These are phyloP conservation scores for Phytophthora aleatoria DNA, from an alignment of 352 stramenopile species.

Conservation along the genomic window DNA sequence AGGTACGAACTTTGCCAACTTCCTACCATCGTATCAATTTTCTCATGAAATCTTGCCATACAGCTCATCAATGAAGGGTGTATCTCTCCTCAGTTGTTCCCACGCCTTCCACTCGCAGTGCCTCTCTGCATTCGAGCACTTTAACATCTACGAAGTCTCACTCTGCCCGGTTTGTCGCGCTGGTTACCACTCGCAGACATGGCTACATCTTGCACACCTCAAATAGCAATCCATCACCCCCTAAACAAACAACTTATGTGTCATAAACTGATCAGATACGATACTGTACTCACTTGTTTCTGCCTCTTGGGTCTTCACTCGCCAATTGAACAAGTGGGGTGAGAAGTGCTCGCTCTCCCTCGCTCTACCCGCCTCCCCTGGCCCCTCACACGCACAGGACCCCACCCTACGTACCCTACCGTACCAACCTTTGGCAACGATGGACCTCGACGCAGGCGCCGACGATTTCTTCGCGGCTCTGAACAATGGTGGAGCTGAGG, in stretches of 20 bases:
- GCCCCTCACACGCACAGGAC: conserved; percentile 11
- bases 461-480: conserved; percentile 86
- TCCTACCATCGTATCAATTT: background rate
- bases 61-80: conserved; percentile 42
- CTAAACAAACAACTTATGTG: conserved; percentile 1
- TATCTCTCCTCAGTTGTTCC: conserved; percentile 75
- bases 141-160: conserved; percentile 86
- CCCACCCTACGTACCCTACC: conserved; percentile 1
- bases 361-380: conserved; percentile 6
- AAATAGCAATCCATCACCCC: background rate
- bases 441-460: conserved; percentile 79
- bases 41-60: background rate
- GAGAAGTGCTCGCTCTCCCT: conserved; percentile 2
- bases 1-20: conserved; percentile 31
- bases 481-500: conserved; percentile 60
- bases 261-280: conserved; percentile 13
- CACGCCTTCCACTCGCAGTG: conserved; percentile 80
- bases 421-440: conserved; percentile 18
- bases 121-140: conserved; percentile 80
- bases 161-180: conserved; percentile 79
- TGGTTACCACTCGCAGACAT: conserved; percentile 38
- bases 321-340: conserved; percentile 30
- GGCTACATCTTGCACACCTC: conserved; percentile 13
- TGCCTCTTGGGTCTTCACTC: conserved; percentile 10
- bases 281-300: conserved; percentile 18